Percentiles rank a stretch among this genome's conserved stretches.
These are phyloP conservation scores for Kwoniella sp. DNA, from an alignment of 768 basidiomycete genomes.

Conservation along the genomic window DNA sequence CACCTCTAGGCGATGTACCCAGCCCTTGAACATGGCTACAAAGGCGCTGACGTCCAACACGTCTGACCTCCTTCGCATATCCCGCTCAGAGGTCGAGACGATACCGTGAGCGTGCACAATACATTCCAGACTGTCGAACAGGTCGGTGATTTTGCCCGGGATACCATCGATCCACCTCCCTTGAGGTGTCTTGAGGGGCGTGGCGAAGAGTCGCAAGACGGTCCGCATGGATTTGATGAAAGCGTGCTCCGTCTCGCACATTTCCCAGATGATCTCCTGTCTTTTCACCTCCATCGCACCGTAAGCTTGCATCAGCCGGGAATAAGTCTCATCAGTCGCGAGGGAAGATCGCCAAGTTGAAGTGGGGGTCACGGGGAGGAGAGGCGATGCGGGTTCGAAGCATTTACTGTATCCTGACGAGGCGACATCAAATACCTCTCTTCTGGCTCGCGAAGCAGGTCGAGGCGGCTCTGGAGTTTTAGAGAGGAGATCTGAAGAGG, in stretches of 20 bases:
- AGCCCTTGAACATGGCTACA: constrained; percentile 64
- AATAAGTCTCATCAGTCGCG: constrained; percentile 24
- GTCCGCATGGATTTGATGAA: constrained; percentile 70
- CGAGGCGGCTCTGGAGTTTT: constrained; percentile 33
- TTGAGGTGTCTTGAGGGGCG: constrained; percentile 73
- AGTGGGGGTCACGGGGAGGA: constrained; percentile 20
- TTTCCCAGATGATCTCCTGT: constrained; percentile 69
- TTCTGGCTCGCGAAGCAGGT: constrained; percentile 22
- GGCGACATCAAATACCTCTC: constrained; percentile 44
- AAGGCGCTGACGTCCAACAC: constrained; percentile 61
- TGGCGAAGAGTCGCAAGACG: constrained; percentile 72
- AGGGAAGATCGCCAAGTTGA: constrained; percentile 41
- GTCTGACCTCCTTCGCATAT: constrained; percentile 55
- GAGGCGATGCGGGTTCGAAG: constrained; percentile 25
- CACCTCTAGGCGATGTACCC: constrained; percentile 71
- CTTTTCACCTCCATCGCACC: constrained; percentile 64
- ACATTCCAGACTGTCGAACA: constrained; percentile 88
- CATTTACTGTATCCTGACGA: constrained; percentile 39
- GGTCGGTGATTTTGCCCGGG: constrained; percentile 67
- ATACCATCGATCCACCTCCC: constrained; percentile 79
- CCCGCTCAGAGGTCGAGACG: constrained; percentile 62
- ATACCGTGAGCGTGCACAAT: constrained; percentile 75
- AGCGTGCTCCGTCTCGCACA: constrained; percentile 68
- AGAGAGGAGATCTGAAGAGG: constrained; percentile 29
- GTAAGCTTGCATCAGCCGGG: constrained; percentile 54